phyloP scores from a whole-genome alignment of 257 asterid genomes.

The Solanum chiquidenum region DNA sequence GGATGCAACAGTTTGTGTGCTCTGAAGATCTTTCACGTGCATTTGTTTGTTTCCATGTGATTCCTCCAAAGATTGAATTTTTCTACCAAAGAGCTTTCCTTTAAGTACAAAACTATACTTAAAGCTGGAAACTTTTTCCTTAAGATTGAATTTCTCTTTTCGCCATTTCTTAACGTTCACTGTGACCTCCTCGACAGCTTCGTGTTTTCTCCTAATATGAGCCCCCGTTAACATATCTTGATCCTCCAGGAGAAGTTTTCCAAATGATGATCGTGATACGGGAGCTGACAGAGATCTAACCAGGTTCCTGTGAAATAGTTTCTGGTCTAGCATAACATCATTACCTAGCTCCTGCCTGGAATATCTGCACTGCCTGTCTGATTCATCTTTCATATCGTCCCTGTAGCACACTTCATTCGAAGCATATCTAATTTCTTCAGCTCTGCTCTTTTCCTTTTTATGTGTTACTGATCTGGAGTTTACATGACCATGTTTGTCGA shows the following conservation, averaged over 20 bases:
- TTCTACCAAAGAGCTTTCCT: slow-evolving; percentile 73
- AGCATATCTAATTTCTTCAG: slow-evolving; percentile 13
- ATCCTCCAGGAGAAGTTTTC: slow-evolving; percentile 88
- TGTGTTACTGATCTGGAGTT: slow-evolving; percentile 32
- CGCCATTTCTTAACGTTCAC: slow-evolving; percentile 40
- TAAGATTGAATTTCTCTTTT: slow-evolving; percentile 69
- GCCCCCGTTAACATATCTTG: slow-evolving; percentile 62
- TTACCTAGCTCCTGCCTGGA: slow-evolving; percentile 39
- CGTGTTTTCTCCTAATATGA: slow-evolving; percentile 73
- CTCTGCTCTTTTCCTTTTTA: slow-evolving; percentile 16
- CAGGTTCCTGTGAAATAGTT: slow-evolving; percentile 61
- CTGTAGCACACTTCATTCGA: background rate
- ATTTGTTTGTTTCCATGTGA: slow-evolving; percentile 16
- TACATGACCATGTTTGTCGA: slow-evolving; percentile 22
- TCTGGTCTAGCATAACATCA: slow-evolving; percentile 27
- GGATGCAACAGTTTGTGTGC: slow-evolving; percentile 36
- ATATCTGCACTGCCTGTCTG: slow-evolving; percentile 40
- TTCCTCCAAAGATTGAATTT: slow-evolving; percentile 40
- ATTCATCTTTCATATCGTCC: slow-evolving; percentile 8
- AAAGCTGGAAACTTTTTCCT: slow-evolving; percentile 76
- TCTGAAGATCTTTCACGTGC: slow-evolving; percentile 4
- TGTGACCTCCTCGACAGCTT: slow-evolving; percentile 48
- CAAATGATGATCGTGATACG: slow-evolving; percentile 69
- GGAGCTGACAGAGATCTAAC: slow-evolving; percentile 91
- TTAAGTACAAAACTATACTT: slow-evolving; percentile 59